phyloP scores from a whole-genome alignment of 768 basidiomycete species.

The Termitomyces sp. region DNA sequence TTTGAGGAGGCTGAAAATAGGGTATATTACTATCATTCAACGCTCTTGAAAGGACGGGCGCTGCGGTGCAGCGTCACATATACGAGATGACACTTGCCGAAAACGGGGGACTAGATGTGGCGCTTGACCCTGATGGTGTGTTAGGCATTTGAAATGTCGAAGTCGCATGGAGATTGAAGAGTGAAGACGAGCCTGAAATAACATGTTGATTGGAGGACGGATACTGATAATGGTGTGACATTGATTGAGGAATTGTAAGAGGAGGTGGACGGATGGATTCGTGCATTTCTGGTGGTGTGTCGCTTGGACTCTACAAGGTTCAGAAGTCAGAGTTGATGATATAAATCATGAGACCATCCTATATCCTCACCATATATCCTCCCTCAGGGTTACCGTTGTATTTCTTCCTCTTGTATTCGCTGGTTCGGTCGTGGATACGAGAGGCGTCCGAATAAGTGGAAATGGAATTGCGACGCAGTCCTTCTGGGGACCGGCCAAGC shows the following conservation, averaged over 20 bases:
- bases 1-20: conserved; percentile 54
- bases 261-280: conserved; percentile 47
- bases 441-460: conserved; percentile 39
- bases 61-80: not conserved
- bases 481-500: conserved; percentile 27
- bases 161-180: conserved; percentile 46
- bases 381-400: conserved; percentile 23
- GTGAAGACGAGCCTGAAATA: conserved; percentile 34
- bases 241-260: conserved; percentile 55
- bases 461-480: conserved; percentile 42
- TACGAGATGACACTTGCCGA: conserved; percentile 72
- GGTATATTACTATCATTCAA: conserved; percentile 55
- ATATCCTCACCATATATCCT: not conserved
- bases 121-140: conserved; percentile 67
- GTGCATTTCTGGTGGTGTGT: conserved; percentile 35
- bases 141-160: conserved; percentile 63
- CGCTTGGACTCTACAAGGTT: conserved; percentile 34
- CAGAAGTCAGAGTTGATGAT: not conserved
- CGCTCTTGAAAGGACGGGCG: not conserved
- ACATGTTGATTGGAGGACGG: conserved; percentile 31
- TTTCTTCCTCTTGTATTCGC: conserved; percentile 60
- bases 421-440: conserved; percentile 48
- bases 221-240: conserved; percentile 46
- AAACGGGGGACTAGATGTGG: conserved; percentile 75
- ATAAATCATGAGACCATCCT: not conserved